phyloP scores from a whole-genome alignment of 768 basidiomycete species.

The Naganishia randhawae region DNA sequence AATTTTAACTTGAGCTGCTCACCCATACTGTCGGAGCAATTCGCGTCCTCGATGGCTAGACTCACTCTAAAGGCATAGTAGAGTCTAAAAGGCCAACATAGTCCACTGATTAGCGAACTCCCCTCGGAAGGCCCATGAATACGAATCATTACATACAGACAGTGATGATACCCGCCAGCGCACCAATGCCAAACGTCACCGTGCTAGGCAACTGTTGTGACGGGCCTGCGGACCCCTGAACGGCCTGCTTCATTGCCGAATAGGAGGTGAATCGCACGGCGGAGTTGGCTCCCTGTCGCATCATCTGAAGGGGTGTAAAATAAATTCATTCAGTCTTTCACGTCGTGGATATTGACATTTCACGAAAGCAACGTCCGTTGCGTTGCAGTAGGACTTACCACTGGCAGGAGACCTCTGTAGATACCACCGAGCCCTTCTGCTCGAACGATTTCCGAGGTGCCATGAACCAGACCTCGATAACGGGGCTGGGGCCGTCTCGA shows the following conservation, averaged over 20 bases:
- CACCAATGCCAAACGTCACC: conserved; percentile 92
- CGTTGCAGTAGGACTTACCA: conserved; percentile 59
- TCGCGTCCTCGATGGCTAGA: neutral
- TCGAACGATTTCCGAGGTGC: conserved; percentile 70
- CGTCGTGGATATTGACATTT: neutral
- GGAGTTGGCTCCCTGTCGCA: conserved; percentile 96
- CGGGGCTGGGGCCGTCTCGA: conserved; percentile 77
- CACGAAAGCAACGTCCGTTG: neutral
- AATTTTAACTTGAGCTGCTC: neutral
- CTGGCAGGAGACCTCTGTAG: conserved; percentile 88
- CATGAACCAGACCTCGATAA: conserved; percentile 82
- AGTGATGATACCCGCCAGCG: conserved; percentile 86
- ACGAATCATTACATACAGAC: conserved; percentile 61
- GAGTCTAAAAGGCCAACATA: conserved; percentile 31
- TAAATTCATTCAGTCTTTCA: neutral
- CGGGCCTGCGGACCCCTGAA: conserved; percentile 74
- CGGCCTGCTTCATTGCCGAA: conserved; percentile 86
- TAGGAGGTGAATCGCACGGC: conserved; percentile 95
- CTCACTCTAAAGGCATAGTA: conserved; percentile 53
- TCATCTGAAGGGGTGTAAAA: conserved; percentile 68
- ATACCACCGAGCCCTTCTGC: conserved; percentile 73
- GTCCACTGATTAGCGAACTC: neutral
- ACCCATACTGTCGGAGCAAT: no score
- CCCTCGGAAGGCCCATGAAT: conserved; percentile 38
- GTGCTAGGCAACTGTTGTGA: conserved; percentile 79